phyloP scores from a whole-genome alignment of 345 rosid species.

The Dipteronia sinensis region DNA sequence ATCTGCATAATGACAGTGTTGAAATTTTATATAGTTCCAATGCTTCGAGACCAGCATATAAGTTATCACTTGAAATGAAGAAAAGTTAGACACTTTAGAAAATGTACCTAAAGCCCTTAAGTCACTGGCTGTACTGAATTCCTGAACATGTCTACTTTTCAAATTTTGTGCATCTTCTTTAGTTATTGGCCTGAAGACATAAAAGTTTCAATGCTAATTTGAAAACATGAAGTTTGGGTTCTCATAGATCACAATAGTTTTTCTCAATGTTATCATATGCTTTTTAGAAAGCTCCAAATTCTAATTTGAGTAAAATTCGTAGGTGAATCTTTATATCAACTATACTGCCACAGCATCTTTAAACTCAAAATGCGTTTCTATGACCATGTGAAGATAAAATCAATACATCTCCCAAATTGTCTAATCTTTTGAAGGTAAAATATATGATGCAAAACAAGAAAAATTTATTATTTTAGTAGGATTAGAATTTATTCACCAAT shows the following conservation, averaged over 20 bases:
- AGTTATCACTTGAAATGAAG: neutral
- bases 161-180: neutral
- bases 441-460: no score
- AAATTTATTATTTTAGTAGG: no score
- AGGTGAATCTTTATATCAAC: no score
- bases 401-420: no score
- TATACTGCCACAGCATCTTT: no score
- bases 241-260: neutral
- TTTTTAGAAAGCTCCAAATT: neutral
- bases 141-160: neutral
- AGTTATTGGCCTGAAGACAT: neutral
- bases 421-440: no score
- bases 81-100: neutral
- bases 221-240: neutral
- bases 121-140: neutral
- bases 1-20: slow-evolving; percentile 17
- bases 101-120: neutral
- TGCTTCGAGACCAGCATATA: neutral
- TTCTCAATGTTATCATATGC: neutral
- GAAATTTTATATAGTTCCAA: slow-evolving; percentile 1
- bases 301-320: no score
- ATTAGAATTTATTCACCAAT: no score
- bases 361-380: no score
- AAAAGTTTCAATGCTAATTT: no score
- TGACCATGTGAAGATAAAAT: no score